Evolutionary conservation across 2,329 filamentous ascomycete genomes (phyloP).

Genomic region (Claviceps monticola): DNA sequence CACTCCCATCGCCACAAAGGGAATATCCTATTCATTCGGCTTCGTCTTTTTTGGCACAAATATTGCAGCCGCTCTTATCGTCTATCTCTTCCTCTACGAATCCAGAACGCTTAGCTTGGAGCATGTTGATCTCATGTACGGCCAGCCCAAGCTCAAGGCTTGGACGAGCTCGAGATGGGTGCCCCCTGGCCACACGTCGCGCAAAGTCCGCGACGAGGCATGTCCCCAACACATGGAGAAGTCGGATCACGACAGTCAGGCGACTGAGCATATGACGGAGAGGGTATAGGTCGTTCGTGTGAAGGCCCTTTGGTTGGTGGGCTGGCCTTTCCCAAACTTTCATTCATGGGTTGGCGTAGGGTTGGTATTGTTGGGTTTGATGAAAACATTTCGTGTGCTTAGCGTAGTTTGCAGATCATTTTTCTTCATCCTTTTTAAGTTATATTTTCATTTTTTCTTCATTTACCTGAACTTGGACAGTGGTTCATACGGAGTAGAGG

Average conservation of each 20-base stretch:
- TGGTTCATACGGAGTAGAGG: too few relatives aligned
- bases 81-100: slow-evolving; percentile 60
- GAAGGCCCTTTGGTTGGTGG: too few relatives aligned
- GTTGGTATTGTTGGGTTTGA: too few relatives aligned
- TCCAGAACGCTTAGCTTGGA: slow-evolving; percentile 52
- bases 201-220: slow-evolving; percentile 20
- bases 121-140: slow-evolving; percentile 59
- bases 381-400: too few relatives aligned
- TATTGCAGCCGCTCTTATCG: slow-evolving; percentile 40
- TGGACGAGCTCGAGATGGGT: slow-evolving; percentile 45
- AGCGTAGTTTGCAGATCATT: too few relatives aligned
- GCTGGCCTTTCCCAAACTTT: too few relatives aligned
- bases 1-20: slow-evolving; percentile 48
- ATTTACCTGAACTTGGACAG: too few relatives aligned
- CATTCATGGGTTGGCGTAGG: too few relatives aligned
- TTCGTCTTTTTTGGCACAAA: slow-evolving; percentile 54
- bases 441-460: too few relatives aligned
- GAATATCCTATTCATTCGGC: slow-evolving; percentile 49
- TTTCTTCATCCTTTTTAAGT: too few relatives aligned
- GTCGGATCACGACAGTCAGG: slow-evolving; percentile 4
- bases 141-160: slow-evolving; percentile 41
- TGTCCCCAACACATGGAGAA: slow-evolving; percentile 4
- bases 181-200: slow-evolving; percentile 29
- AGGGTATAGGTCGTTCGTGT: background rate
- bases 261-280: slow-evolving; percentile 3